Evolutionary conservation across 1,139 yeast genomes (phyloP), one percentile per base, ranked within the genome.

Genomic region (Nadsonia starkeyi-henricii): DNA sequence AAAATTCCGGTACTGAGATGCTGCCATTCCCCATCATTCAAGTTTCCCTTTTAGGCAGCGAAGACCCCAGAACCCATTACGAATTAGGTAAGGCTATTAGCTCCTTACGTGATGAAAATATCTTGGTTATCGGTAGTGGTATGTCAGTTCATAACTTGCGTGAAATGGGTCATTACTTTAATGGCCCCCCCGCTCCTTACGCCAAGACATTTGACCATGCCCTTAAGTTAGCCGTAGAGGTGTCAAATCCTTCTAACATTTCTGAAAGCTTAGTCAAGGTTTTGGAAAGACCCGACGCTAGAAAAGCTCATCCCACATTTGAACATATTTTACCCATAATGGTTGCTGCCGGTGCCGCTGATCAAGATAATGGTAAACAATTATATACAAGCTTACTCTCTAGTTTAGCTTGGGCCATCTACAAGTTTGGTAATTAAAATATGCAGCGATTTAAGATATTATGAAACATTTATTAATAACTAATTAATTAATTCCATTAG

Each of bases 71-170:
- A 33, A 65, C 65, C 41, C 81, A 77, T 55, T 71, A 68, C 59
- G 68, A 71, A 53, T 63, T 84, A 43, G 94, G 94, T 2, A 63
- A 73, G 53, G 71, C 68, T 0, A 65, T 84, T 49, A 61, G 73
- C 30, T 64, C 68, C 44, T 74, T 79, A 54, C 70, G 88, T 54
- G 67, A 70, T 3, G 65, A 75, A 48, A 69, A 74, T 57, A 68
- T 84, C 64, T 42, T 67, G 60, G 62, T 84, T 3, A 60, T 84
- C 3, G 73, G 79, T 51, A 81, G 89, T 0, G 94, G 94, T 2
- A 81, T 82, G 84, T 70, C 85, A 5, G 93, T 83, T 17, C 94
- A 84, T 63, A 84, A 84, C 57, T 69, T 84, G 46, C 57, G 76
- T 42, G 89, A 83, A 20, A 49, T 50, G 36, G 53, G 53, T 42